Percentiles rank a stretch among this genome's conserved stretches.
Evolutionary conservation across 2,329 filamentous ascomycete species (phyloP).

Genomic region (Verticillium klebahnii): DNA sequence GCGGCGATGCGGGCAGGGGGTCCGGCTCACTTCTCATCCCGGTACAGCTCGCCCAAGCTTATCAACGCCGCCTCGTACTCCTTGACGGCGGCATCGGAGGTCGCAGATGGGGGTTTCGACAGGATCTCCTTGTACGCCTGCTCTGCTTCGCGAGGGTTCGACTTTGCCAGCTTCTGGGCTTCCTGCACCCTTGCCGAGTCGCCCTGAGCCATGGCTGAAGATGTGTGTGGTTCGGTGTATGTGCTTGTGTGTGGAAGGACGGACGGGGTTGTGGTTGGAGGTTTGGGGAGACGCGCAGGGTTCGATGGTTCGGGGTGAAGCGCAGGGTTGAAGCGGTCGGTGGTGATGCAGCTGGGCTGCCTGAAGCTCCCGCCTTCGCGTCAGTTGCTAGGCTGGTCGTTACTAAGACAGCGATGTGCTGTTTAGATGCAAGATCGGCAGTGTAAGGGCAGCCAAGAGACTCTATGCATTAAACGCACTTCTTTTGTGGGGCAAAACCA

Average conservation of each 20-base stretch:
- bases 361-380: not conserved
- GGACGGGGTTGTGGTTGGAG: not conserved
- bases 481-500: not conserved
- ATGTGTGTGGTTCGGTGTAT: slow-evolving; percentile 17
- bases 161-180: slow-evolving; percentile 78
- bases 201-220: slow-evolving; percentile 46
- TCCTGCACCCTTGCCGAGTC: slow-evolving; percentile 71
- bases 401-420: not conserved
- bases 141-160: slow-evolving; percentile 80
- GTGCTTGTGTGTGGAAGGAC: slow-evolving; percentile 11
- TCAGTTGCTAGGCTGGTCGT: not conserved
- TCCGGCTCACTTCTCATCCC: slow-evolving; percentile 69
- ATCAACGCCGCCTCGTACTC: slow-evolving; percentile 90
- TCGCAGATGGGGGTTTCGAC: slow-evolving; percentile 76
- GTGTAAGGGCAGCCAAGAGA: not conserved
- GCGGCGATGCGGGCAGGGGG: not conserved
- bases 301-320: not conserved
- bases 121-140: slow-evolving; percentile 86
- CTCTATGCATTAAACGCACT: not conserved
- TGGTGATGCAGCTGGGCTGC: slow-evolving; percentile 2
- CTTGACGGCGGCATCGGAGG: slow-evolving; percentile 76
- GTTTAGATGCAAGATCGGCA: not conserved
- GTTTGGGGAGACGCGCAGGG: not conserved
- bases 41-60: slow-evolving; percentile 86
- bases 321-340: not conserved